Evolutionary conservation across 768 basidiomycete species (phyloP).

Genomic region (Austroboletus eburneus): DNA sequence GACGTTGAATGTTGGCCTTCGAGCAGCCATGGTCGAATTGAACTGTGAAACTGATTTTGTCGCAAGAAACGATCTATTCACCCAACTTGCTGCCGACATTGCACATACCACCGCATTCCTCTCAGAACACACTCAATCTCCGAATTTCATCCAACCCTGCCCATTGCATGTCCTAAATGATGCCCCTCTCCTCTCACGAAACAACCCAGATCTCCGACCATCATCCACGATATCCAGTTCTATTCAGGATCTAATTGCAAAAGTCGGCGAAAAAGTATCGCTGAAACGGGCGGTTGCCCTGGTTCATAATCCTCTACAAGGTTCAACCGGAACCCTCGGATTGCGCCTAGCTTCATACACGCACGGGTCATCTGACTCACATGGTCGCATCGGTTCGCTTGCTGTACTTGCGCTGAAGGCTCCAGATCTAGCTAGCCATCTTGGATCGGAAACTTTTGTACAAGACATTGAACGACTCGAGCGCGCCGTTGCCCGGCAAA

Average conservation of each 20-base stretch:
- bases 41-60: constrained; percentile 99
- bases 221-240: constrained; percentile 53
- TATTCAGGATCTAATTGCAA: constrained; percentile 65
- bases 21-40: constrained; percentile 86
- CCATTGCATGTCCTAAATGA: constrained; percentile 50
- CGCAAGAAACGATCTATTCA: constrained; percentile 78
- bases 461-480: constrained; percentile 61
- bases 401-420: constrained; percentile 53
- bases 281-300: constrained; percentile 55
- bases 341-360: constrained; percentile 52
- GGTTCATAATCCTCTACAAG: constrained; percentile 35
- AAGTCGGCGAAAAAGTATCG: constrained; percentile 77
- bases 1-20: constrained; percentile 40
- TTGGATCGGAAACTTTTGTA: constrained; percentile 46
- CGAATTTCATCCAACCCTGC: constrained; percentile 43
- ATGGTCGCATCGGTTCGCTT: constrained; percentile 60
- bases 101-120: constrained; percentile 81
- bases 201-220: constrained; percentile 29
- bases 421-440: constrained; percentile 38
- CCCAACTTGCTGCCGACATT: constrained; percentile 69
- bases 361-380: constrained; percentile 51
- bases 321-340: constrained; percentile 34
- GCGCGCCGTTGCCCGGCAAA: constrained; percentile 77
- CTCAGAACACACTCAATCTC: constrained; percentile 36
- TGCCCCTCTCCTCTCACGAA: constrained; percentile 61